These are phyloP conservation scores for Saccharomycopsis malanga DNA, from an alignment of 805 yeast genomes.

Conservation along the genomic window DNA sequence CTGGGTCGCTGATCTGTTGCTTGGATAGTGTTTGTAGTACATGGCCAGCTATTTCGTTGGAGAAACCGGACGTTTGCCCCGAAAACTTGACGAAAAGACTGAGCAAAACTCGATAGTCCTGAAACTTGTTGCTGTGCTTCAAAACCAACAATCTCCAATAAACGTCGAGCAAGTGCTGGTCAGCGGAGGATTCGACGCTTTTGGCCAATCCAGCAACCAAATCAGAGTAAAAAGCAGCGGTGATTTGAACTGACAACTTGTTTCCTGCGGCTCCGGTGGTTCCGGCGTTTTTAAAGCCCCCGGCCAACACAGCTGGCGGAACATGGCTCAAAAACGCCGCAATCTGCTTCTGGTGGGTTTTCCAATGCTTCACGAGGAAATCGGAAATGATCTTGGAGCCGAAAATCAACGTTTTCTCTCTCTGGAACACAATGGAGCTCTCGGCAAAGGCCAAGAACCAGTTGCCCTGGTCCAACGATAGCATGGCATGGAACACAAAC, in stretches of 20 bases:
- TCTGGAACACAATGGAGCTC: conserved; percentile 35
- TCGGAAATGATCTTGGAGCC: conserved; percentile 42
- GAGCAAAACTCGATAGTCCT: conserved; percentile 25
- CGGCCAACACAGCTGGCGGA: conserved; percentile 25
- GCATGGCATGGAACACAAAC: conserved; percentile 37
- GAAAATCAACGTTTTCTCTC: conserved; percentile 38
- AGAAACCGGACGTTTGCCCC: conserved; percentile 25
- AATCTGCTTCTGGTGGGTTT: conserved; percentile 30
- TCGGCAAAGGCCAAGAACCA: conserved; percentile 43
- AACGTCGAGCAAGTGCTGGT: conserved; percentile 30
- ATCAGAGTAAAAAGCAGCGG: conserved; percentile 20
- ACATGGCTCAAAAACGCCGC: conserved; percentile 38
- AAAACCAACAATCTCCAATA: conserved; percentile 48
- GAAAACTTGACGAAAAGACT: conserved; percentile 23
- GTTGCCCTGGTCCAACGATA: conserved; percentile 38
- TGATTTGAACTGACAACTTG: conserved; percentile 21
- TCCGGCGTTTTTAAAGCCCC: neutral
- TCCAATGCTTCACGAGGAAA: conserved; percentile 40
- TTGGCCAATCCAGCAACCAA: conserved; percentile 17
- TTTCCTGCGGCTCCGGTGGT: neutral
- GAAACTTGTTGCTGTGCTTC: conserved; percentile 30
- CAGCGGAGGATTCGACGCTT: neutral
- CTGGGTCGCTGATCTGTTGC: conserved; percentile 23
- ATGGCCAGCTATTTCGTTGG: conserved; percentile 38
- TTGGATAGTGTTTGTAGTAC: conserved; percentile 31